Percentiles rank a stretch among this genome's conserved stretches.
Conservation (phyloP, 2,329 filamentous ascomycete genomes). For the Trichoderma sp. region DNA sequence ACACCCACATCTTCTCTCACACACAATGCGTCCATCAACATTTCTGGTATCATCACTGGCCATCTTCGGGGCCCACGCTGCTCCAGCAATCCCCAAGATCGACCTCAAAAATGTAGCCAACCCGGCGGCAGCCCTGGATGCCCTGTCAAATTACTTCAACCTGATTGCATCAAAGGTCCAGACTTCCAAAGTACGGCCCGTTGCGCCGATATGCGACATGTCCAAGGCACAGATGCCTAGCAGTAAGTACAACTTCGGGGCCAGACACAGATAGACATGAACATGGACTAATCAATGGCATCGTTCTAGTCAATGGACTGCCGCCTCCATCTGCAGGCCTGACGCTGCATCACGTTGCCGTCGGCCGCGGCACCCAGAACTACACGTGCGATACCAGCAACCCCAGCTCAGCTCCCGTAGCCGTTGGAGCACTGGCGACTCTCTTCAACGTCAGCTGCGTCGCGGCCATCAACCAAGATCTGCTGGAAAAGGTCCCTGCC, state of each 20-base stretch:
- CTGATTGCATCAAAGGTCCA: slow-evolving; percentile 58
- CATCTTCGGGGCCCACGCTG: slow-evolving; percentile 47
- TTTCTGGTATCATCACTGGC: slow-evolving; percentile 49
- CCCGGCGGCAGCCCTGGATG: slow-evolving; percentile 44
- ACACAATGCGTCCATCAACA: slow-evolving; percentile 54
- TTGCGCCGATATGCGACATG: slow-evolving; percentile 55
- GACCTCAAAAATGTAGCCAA: slow-evolving; percentile 42
- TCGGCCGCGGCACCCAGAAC: slow-evolving; percentile 90
- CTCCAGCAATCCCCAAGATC: slow-evolving; percentile 44
- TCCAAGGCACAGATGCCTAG: slow-evolving; percentile 53
- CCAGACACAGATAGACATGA: not conserved
- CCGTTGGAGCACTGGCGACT: slow-evolving; percentile 73
- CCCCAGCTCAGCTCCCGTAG: slow-evolving; percentile 60
- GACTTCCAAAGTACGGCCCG: slow-evolving; percentile 44
- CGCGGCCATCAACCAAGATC: slow-evolving; percentile 66
- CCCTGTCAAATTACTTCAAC: slow-evolving; percentile 64
- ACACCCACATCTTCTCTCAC: not conserved
- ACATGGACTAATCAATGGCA: not conserved
- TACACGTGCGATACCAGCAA: slow-evolving; percentile 77
- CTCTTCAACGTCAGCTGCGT: slow-evolving; percentile 89
- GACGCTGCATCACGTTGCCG: slow-evolving; percentile 72
- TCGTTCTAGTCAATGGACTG: slow-evolving; percentile 49
- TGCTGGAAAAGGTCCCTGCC: slow-evolving; percentile 64
- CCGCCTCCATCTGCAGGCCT: slow-evolving; percentile 62
- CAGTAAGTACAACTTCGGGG: slow-evolving; percentile 41